Evolutionary conservation across 164 flowering plant genomes (phyloP).

Genomic region (Echeveria elegans): DNA sequence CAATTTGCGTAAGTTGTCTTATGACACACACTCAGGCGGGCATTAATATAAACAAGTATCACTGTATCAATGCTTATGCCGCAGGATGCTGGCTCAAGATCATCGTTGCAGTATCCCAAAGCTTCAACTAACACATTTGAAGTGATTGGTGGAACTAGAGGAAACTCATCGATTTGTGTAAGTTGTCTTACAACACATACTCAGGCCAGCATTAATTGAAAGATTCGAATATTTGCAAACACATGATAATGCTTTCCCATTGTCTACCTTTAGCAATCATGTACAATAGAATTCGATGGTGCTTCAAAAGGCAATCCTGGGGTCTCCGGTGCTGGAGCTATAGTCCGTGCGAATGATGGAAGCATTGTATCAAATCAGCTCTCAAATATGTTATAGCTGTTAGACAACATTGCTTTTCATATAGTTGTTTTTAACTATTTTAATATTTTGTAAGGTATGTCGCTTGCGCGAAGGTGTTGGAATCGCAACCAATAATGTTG

Average conservation of each 20-base stretch:
- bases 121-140: neutral
- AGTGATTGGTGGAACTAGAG: neutral
- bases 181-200: neutral
- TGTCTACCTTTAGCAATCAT: constrained; percentile 34
- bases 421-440: constrained; percentile 11
- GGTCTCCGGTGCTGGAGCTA: constrained; percentile 86
- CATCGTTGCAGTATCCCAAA: neutral
- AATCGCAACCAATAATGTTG: constrained; percentile 69
- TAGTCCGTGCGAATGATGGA: constrained; percentile 68
- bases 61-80: neutral
- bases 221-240: neutral
- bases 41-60: neutral
- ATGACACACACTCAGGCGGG: neutral
- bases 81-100: neutral
- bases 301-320: constrained; percentile 99
- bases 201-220: neutral
- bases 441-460: constrained; percentile 35
- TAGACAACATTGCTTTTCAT: neutral
- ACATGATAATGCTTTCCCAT: neutral
- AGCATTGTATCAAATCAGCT: constrained; percentile 31
- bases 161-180: neutral
- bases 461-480: constrained; percentile 81
- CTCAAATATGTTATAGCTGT: neutral
- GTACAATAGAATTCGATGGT: constrained; percentile 82
- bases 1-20: constrained; percentile 2